These are phyloP conservation scores for Trichosanthes truncata DNA, from an alignment of 306 rosid genomes.

Conservation along the genomic window DNA sequence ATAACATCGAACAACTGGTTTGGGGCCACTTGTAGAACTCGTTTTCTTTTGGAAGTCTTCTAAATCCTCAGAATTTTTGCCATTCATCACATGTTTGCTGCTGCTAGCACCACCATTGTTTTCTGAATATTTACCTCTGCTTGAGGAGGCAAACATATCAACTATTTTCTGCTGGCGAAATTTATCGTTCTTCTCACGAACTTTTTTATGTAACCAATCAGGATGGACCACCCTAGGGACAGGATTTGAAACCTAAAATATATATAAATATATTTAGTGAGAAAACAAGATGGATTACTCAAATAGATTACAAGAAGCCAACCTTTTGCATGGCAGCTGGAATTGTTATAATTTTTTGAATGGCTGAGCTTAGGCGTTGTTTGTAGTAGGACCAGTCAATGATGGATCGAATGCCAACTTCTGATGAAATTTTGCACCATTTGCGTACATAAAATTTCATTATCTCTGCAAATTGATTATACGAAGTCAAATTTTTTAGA, in stretches of 20 bases:
- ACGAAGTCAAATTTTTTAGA: slow-evolving; percentile 9
- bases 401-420: slow-evolving; percentile 80
- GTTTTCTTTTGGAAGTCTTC: slow-evolving; percentile 69
- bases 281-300: not conserved
- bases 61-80: slow-evolving; percentile 46
- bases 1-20: slow-evolving; percentile 66
- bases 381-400: slow-evolving; percentile 98
- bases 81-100: slow-evolving; percentile 17
- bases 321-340: slow-evolving; percentile 99
- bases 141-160: slow-evolving; percentile 49
- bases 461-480: slow-evolving; percentile 45
- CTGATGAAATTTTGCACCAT: slow-evolving; percentile 97
- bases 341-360: slow-evolving; percentile 90
- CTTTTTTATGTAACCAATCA: slow-evolving; percentile 95
- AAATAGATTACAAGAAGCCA: slow-evolving; percentile 14
- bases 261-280: slow-evolving; percentile 14
- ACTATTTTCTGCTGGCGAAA: slow-evolving; percentile 76
- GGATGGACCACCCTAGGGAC: slow-evolving; percentile 96
- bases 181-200: slow-evolving; percentile 93
- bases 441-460: slow-evolving; percentile 86
- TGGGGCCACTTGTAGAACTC: slow-evolving; percentile 42
- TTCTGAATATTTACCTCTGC: slow-evolving; percentile 24
- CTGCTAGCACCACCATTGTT: slow-evolving; percentile 28
- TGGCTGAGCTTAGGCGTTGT: slow-evolving; percentile 85
- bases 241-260: slow-evolving; percentile 74